Percentiles rank a stretch among this genome's conserved stretches.
These are phyloP conservation scores for Penicillium subrubescens DNA, from an alignment of 495 filamentous ascomycete species.

Conservation along the genomic window DNA sequence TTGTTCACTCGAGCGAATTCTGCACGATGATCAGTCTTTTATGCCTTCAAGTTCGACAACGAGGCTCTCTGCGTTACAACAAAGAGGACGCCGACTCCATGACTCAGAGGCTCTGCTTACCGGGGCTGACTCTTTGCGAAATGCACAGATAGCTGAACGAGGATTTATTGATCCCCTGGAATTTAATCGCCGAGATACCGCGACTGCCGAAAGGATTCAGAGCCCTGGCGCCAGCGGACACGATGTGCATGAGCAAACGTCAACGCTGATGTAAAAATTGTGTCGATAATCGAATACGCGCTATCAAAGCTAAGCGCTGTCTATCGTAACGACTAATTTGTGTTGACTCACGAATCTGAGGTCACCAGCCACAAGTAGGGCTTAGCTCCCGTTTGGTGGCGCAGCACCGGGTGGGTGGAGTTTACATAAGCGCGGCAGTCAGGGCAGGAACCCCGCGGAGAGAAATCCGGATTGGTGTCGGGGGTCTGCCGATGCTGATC, in stretches of 20 bases:
- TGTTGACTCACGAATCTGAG: slow-evolving; percentile 26
- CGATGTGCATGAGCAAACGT: slow-evolving; percentile 24
- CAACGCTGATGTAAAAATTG: not conserved
- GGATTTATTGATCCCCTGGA: slow-evolving; percentile 7
- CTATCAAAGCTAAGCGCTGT: not conserved
- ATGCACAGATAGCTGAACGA: not conserved
- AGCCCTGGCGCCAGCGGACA: slow-evolving; percentile 12
- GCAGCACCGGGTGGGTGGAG: not conserved
- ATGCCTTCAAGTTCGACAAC: not conserved
- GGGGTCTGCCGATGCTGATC: slow-evolving; percentile 12
- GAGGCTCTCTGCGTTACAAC: too few relatives aligned
- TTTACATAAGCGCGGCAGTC: slow-evolving; percentile 5
- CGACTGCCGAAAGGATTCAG: slow-evolving; percentile 22
- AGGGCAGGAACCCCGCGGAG: slow-evolving; percentile 6
- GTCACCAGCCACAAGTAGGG: slow-evolving; percentile 23
- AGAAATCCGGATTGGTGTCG: slow-evolving; percentile 24
- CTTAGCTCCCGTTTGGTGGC: slow-evolving; percentile 7
- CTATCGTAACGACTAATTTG: slow-evolving; percentile 7
- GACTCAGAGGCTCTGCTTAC: slow-evolving; percentile 7
- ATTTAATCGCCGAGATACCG: slow-evolving; percentile 16
- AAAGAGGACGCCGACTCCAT: not conserved
- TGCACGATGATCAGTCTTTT: slow-evolving; percentile 1
- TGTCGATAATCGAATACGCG: not conserved
- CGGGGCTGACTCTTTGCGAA: slow-evolving; percentile 1
- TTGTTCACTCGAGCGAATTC: not conserved